These are phyloP conservation scores for Brassica cretica DNA, from an alignment of 345 rosid genomes.

Conservation along the genomic window DNA sequence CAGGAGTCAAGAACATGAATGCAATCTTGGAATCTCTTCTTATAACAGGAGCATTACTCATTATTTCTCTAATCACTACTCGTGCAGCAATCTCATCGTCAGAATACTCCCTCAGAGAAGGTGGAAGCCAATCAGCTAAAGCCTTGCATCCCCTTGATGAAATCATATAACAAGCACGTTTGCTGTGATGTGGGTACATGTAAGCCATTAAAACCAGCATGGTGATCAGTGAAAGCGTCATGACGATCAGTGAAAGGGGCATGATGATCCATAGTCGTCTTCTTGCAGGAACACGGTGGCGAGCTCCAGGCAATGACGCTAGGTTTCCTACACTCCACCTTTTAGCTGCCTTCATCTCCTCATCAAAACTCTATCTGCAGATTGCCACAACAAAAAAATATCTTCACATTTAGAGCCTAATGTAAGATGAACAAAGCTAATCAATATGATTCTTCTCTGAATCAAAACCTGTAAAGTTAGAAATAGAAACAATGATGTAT, in stretches of 20 bases:
- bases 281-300: slow-evolving; percentile 66
- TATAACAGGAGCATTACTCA: slow-evolving; percentile 52
- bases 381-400: neutral
- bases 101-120: slow-evolving; percentile 71
- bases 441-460: neutral
- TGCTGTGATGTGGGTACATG: slow-evolving; percentile 78
- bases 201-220: slow-evolving; percentile 73
- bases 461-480: neutral
- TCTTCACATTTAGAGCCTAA: neutral
- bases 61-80: slow-evolving; percentile 68
- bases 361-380: neutral
- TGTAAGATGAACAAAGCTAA: neutral
- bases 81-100: slow-evolving; percentile 85
- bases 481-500: neutral
- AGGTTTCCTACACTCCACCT: slow-evolving; percentile 74
- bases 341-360: slow-evolving; percentile 66
- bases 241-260: neutral
- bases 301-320: slow-evolving; percentile 65
- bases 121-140: slow-evolving; percentile 89
- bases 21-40: slow-evolving; percentile 73
- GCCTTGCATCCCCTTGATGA: slow-evolving; percentile 85
- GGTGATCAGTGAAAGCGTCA: slow-evolving; percentile 68
- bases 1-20: slow-evolving; percentile 86
- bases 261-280: slow-evolving; percentile 85
- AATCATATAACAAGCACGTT: slow-evolving; percentile 72